These are phyloP conservation scores for Exophiala viscosa DNA, from an alignment of 2,329 filamentous ascomycete species.

Conservation along the genomic window DNA sequence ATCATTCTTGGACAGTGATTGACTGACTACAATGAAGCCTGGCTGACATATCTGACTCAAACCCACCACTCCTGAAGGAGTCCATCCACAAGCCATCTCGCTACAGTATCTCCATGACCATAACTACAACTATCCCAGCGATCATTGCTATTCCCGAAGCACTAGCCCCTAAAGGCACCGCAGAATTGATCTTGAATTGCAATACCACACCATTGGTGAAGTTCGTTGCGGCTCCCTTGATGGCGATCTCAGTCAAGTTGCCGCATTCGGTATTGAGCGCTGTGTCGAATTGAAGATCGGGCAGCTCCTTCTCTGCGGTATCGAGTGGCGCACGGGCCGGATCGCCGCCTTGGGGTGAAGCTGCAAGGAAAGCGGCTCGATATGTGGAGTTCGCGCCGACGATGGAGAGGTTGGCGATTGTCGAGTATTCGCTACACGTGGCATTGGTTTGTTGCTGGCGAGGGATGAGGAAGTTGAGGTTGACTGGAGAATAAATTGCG, in stretches of 20 bases:
- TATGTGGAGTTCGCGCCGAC: constrained; percentile 23
- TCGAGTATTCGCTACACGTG: constrained; percentile 13
- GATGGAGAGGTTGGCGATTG: constrained; percentile 21
- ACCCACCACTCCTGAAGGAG: no score
- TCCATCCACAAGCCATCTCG: no score
- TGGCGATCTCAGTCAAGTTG: constrained; percentile 17
- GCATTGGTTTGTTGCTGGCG: constrained; percentile 4
- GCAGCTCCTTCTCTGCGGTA: constrained; percentile 9
- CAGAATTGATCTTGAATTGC: constrained; percentile 17
- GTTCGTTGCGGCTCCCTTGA: constrained; percentile 13
- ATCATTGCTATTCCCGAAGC: constrained; percentile 10
- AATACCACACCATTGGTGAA: constrained; percentile 17
- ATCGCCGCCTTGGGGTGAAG: constrained; percentile 21
- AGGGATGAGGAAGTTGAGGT: constrained; percentile 3
- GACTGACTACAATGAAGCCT: no score
- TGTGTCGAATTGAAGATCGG: constrained; percentile 9
- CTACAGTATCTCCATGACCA: constrained; percentile 6
- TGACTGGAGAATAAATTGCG: constrained; percentile 13
- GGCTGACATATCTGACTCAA: no score
- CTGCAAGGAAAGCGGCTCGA: constrained; percentile 19
- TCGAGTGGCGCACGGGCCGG: constrained; percentile 17
- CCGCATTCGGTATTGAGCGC: constrained; percentile 16
- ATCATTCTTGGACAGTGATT: no score
- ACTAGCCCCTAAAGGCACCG: constrained; percentile 4
- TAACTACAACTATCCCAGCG: constrained; percentile 3